Percentiles rank a stretch among this genome's conserved stretches.
These are phyloP conservation scores for Diutina siamensis DNA, from an alignment of 1,139 yeast species.

Conservation along the genomic window DNA sequence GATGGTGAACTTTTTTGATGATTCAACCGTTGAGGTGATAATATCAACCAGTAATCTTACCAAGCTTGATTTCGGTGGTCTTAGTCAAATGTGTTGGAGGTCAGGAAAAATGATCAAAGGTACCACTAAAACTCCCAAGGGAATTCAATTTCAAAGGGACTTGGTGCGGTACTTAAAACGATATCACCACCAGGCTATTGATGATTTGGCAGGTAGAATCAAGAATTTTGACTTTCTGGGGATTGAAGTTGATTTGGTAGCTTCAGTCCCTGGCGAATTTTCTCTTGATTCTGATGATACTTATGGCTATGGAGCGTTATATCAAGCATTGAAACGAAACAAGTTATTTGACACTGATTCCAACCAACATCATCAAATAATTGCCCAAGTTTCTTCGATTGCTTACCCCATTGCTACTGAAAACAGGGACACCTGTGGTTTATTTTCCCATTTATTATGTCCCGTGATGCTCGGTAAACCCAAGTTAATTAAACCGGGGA, in stretches of 20 bases:
- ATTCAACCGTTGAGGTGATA: conserved; percentile 32
- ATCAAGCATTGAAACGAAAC: conserved; percentile 25
- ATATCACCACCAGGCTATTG: not conserved
- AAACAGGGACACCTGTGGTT: conserved; percentile 25
- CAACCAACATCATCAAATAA: conserved; percentile 17
- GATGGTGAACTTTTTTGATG: conserved; percentile 46
- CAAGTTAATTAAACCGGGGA: conserved; percentile 20
- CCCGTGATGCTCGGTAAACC: conserved; percentile 25
- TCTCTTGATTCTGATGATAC: not conserved
- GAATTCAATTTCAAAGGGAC: conserved; percentile 21
- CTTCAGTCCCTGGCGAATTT: not conserved
- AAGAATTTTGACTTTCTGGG: not conserved
- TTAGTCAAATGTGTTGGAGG: conserved; percentile 58
- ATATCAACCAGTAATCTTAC: conserved; percentile 53
- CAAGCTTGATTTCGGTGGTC: conserved; percentile 37
- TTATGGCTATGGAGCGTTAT: conserved; percentile 14
- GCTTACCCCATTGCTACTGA: conserved; percentile 35
- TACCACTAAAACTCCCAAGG: conserved; percentile 8
- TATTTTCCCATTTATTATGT: conserved; percentile 45
- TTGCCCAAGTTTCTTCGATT: conserved; percentile 51
- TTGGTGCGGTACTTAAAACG: conserved; percentile 27
- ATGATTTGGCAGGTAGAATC: not conserved
- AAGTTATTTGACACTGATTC: conserved; percentile 16
- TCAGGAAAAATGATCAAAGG: conserved; percentile 32
- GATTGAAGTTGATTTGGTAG: not conserved